Base-by-base conservation (phyloP, 1,139 yeast species). In the Entelexis sorbosivorans region DNA sequence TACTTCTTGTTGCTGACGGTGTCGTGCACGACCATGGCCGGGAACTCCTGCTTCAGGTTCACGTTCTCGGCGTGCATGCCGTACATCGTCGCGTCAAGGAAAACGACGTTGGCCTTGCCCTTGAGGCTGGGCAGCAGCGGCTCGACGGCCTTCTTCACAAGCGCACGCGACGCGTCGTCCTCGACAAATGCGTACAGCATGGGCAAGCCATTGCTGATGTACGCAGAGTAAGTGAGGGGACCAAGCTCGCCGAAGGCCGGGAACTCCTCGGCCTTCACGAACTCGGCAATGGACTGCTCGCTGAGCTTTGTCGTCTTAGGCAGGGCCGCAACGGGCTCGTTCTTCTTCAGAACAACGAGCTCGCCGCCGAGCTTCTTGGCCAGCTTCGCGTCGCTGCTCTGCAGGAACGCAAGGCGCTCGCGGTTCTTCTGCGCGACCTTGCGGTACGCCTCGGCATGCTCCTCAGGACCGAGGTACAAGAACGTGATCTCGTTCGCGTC, bases 221-320 rank as follows among this genome's bases (percentile, higher is more conserved):
- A 91, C 52, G 75, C 67, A 69, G 77, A 72, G 75, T 83, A 91
- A 58, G 95, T 83, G 55, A 78, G 75, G 60, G 95, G 91, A 64
- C 81, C 80, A 59, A 91, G 80, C 68, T 89, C 97, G 63, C 96
- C 97, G 63, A 91, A 82, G 65, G 78, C 76, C 55, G 98, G 97
- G 65, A 85, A 77, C 47, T 84, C 70, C 72, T 89, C 95, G 57
- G 73, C 71, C 55, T 73, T 70, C 61, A 86, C 69, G 70, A 87
- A 88, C 38, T 71, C 69, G 47, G 67, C 65, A 58, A 89, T 70
- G 22, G 66, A 58, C 28, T 62, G 67, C 26, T 63, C 68, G 47
- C 59, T 61, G 45, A 69, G 66, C 42, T 70, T 66, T 49, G 72
- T 73, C 44, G 39, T 38, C 28, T 17, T 28, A 28, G 48, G 35